Evolutionary conservation across 192 early-diverging fungal species (phyloP), one percentile per base, ranked within the genome.

Genomic region (Mortierella hygrophila): DNA sequence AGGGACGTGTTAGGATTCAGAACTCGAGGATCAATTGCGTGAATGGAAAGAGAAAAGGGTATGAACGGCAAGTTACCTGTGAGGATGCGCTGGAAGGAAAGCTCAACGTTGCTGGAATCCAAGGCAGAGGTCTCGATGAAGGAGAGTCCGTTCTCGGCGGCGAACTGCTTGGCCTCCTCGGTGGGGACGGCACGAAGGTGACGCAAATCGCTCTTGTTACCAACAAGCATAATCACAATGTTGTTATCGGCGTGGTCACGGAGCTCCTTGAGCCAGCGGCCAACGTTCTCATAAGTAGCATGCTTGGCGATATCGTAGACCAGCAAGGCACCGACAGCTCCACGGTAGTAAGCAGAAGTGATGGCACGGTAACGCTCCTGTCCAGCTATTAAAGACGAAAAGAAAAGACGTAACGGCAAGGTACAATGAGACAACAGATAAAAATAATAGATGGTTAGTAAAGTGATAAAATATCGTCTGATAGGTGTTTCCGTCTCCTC

Each of bases 61-160:
- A 65, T 65, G 60, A 42, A 60, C 20, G 37, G 42, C 23, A 21
- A 35, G 60, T 90, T 94, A 95, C 96, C 97, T 68, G 97, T 97
- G 81, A 99, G 90, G 77, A 99, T 99, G 74, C 96, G 94, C 89
- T 98, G 96, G 91, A 99, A 99, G 38, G 97, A 95, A 49, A 95
- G 91, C 88, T 99, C 98, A 70, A 99, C 98, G 87, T 99, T 99
- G 91, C 93, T 97, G 26, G 95, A 92, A 83, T 99, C 98, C 90
- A 99, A 91, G 23, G 98, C 98, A 37, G 98, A 99, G 9, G 98
- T 99, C 89, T 99, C 98, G 76, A 99, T 99, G 87, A 99, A 99
- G 41, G 96, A 97, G 68, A 99, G 90, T 20, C 93, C 95, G 81
- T 99, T 98, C 85, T 99, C 97, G 63, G 95, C 91, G 35, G 99